Percentiles rank a stretch among this genome's conserved stretches.
Conservation (phyloP, 805 yeast species). For the Sugiyamaella floridensis region DNA sequence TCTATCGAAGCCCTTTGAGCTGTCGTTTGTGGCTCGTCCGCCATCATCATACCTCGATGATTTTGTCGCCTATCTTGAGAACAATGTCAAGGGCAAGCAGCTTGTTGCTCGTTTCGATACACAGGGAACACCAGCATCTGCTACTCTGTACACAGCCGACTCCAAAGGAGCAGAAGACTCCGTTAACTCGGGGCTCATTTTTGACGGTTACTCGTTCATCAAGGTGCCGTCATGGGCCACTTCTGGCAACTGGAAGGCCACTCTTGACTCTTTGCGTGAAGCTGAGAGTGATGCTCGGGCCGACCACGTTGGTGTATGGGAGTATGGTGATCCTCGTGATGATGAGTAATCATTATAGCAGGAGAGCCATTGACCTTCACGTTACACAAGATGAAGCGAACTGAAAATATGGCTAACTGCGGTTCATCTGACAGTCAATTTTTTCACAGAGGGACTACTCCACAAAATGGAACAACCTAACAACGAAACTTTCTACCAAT, state of each 20-base stretch:
- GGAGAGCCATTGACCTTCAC: not conserved
- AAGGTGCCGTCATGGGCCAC: conserved; percentile 33
- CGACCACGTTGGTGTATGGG: conserved; percentile 61
- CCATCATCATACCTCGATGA: conserved; percentile 56
- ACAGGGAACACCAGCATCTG: conserved; percentile 30
- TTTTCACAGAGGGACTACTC: too few relatives aligned
- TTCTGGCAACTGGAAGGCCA: conserved; percentile 26
- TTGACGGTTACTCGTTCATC: conserved; percentile 55
- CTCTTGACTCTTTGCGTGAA: conserved; percentile 35
- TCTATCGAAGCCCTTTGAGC: conserved; percentile 49
- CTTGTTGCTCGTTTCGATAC: conserved; percentile 47
- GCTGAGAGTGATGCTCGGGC: conserved; percentile 46
- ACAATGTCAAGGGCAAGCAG: conserved; percentile 43
- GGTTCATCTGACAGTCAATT: too few relatives aligned
- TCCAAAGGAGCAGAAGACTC: conserved; percentile 49
- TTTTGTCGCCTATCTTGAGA: conserved; percentile 49
- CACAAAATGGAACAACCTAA: too few relatives aligned
- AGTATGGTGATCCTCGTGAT: conserved; percentile 62
- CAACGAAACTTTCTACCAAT: too few relatives aligned
- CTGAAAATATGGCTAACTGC: too few relatives aligned
- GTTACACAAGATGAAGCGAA: too few relatives aligned
- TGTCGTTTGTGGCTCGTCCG: conserved; percentile 51
- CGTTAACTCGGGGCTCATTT: conserved; percentile 51
- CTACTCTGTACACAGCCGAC: conserved; percentile 51
- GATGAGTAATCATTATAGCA: conserved; percentile 35